Percentiles rank a stretch among this genome's conserved stretches.
Conservation (phyloP, 2,329 filamentous ascomycete genomes). For the Aspergillus neotritici region DNA sequence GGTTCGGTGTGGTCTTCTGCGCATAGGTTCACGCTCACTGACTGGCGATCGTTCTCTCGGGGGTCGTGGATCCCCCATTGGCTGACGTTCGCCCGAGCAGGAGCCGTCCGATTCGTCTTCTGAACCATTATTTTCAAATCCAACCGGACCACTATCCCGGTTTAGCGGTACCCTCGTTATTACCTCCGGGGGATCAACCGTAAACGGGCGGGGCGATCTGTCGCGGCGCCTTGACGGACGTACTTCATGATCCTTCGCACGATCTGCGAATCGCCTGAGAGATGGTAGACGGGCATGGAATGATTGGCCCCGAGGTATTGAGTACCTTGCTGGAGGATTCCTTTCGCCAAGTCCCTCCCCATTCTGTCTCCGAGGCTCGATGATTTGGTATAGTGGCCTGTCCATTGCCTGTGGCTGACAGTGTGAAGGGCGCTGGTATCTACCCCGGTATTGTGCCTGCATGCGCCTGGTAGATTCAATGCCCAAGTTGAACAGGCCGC, state of each 20-base stretch:
- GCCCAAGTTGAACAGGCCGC: slow-evolving; percentile 12
- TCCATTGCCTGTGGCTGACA: slow-evolving; percentile 1
- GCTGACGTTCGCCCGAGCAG: background rate
- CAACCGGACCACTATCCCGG: too few relatives aligned
- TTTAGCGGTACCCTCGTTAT: background rate
- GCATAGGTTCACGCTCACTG: slow-evolving; percentile 13
- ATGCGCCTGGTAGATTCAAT: slow-evolving; percentile 9
- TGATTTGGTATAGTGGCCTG: slow-evolving; percentile 6
- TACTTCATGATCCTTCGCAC: background rate
- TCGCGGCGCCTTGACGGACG: slow-evolving; percentile 5
- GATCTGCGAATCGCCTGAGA: slow-evolving; percentile 6
- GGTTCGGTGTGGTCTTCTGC: slow-evolving; percentile 4
- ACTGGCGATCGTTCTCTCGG: slow-evolving; percentile 17
- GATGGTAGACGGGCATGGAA: slow-evolving; percentile 13
- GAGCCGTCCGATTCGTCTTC: background rate
- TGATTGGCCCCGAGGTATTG: slow-evolving; percentile 8
- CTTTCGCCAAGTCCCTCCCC: background rate
- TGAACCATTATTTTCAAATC: too few relatives aligned
- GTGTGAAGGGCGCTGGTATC: slow-evolving; percentile 13
- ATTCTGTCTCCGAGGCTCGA: slow-evolving; percentile 6
- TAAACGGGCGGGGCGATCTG: slow-evolving; percentile 9
- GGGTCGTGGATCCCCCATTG: slow-evolving; percentile 3
- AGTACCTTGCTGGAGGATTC: slow-evolving; percentile 4
- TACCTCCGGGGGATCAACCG: slow-evolving; percentile 10
- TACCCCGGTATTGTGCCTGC: slow-evolving; percentile 10